phyloP scores from a whole-genome alignment of 495 filamentous ascomycete species.

The Cercophora sp. region DNA sequence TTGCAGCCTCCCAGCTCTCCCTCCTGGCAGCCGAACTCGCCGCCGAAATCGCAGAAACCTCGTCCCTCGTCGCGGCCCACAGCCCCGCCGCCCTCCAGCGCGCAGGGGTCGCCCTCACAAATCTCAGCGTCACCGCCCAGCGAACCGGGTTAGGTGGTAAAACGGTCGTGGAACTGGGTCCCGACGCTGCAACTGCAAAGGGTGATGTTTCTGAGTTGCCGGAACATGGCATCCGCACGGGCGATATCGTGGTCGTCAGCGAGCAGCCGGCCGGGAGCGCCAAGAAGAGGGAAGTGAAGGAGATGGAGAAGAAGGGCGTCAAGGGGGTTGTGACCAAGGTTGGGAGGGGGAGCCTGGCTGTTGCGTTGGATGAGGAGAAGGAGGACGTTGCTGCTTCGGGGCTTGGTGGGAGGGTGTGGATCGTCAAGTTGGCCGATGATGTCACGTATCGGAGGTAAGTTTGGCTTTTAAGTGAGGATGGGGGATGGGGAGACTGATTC shows the following conservation, averaged over 20 bases:
- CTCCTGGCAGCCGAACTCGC: slow-evolving; percentile 75
- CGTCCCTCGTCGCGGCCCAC: slow-evolving; percentile 63
- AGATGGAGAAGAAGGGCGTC: slow-evolving; percentile 58
- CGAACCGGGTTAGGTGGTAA: slow-evolving; percentile 91
- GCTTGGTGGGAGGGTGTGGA: slow-evolving; percentile 65
- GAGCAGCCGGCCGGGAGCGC: slow-evolving; percentile 69
- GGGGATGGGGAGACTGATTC: background rate
- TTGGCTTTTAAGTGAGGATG: no score
- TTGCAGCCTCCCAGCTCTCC: slow-evolving; percentile 72
- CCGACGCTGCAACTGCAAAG: slow-evolving; percentile 61
- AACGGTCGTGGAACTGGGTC: slow-evolving; percentile 74
- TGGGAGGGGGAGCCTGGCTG: slow-evolving; percentile 59
- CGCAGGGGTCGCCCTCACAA: slow-evolving; percentile 82
- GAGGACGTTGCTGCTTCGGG: slow-evolving; percentile 56
- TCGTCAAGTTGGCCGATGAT: slow-evolving; percentile 92
- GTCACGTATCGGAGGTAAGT: slow-evolving; percentile 76
- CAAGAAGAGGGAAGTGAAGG: slow-evolving; percentile 66
- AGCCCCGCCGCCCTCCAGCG: slow-evolving; percentile 73
- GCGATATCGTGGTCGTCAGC: slow-evolving; percentile 80
- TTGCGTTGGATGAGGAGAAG: slow-evolving; percentile 61
- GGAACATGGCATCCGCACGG: slow-evolving; percentile 79
- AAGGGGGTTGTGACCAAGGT: slow-evolving; percentile 81
- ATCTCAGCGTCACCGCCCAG: slow-evolving; percentile 68
- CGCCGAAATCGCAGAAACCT: slow-evolving; percentile 71
- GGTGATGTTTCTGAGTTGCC: slow-evolving; percentile 48